phyloP scores from a whole-genome alignment of 148 eudicot genomes.

The Agrostemma githago region DNA sequence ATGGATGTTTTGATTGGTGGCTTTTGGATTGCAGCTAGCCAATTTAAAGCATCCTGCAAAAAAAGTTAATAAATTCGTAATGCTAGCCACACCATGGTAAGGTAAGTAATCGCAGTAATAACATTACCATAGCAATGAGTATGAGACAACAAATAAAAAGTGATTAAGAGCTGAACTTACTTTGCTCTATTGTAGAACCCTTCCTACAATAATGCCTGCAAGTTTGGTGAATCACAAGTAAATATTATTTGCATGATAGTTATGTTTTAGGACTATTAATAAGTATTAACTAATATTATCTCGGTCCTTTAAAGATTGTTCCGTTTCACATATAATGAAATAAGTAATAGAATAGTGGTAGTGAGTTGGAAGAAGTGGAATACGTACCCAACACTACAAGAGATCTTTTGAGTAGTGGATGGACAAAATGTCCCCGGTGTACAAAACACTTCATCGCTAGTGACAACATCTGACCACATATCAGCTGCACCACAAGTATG shows the following conservation, averaged over 20 bases:
- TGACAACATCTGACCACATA: conserved; percentile 66
- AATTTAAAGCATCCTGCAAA: conserved; percentile 75
- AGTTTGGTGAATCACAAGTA: conserved; percentile 8
- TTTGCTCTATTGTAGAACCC: conserved; percentile 59
- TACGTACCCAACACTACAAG: conserved; percentile 62
- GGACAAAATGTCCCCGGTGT: conserved; percentile 91
- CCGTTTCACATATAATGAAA: not conserved
- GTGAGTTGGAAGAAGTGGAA: conserved; percentile 27
- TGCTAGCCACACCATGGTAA: not conserved
- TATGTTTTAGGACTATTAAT: not conserved
- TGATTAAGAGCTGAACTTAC: conserved; percentile 32
- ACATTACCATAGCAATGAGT: not conserved
- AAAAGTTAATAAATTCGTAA: not conserved
- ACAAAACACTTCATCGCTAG: conserved; percentile 63
- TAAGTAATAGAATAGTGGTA: not conserved
- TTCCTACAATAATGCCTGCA: conserved; percentile 80
- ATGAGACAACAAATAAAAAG: not conserved
- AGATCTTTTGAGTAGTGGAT: conserved; percentile 40
- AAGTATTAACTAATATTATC: no score
- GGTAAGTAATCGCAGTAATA: no score
- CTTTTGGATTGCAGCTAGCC: conserved; percentile 62
- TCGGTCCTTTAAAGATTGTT: no score
- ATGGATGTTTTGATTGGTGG: conserved; percentile 68
- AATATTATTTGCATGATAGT: not conserved
- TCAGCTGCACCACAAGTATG: conserved; percentile 94